Evolutionary conservation across 2,329 filamentous ascomycete species (phyloP).

Genomic region (Xylaria sp.): DNA sequence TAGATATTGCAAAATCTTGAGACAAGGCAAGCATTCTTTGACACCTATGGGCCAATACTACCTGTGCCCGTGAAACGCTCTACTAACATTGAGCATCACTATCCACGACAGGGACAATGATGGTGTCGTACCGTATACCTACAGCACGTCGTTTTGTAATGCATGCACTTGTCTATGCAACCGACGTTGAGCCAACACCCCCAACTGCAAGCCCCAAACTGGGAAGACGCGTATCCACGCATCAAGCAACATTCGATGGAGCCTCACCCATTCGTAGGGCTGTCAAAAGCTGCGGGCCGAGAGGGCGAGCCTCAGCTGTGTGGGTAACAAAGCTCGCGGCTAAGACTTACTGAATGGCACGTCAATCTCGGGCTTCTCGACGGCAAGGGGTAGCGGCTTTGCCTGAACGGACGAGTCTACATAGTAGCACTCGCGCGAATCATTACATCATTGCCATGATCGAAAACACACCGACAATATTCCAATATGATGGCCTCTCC

Average conservation of each 20-base stretch:
- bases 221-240: slow-evolving; percentile 6
- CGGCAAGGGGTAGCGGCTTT: slow-evolving; percentile 10
- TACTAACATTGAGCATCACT: background rate
- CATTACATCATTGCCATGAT: slow-evolving; percentile 11
- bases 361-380: background rate
- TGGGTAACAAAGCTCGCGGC: slow-evolving; percentile 11
- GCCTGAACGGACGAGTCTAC: slow-evolving; percentile 3
- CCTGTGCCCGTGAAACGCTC: background rate
- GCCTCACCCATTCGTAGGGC: slow-evolving; percentile 19
- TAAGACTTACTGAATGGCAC: slow-evolving; percentile 6
- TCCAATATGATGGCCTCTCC: slow-evolving; percentile 2
- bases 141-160: background rate
- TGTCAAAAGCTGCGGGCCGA: slow-evolving; percentile 12
- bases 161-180: slow-evolving; percentile 5
- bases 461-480: slow-evolving; percentile 16
- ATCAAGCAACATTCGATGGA: slow-evolving; percentile 9
- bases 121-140: background rate
- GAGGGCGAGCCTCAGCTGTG: slow-evolving; percentile 24
- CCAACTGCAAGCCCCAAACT: slow-evolving; percentile 8
- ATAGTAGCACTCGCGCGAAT: slow-evolving; percentile 15
- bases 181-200: slow-evolving; percentile 4
- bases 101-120: background rate
- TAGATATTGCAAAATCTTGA: background rate
- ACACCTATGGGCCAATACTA: background rate
- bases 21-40: background rate